Evolutionary conservation across 2,329 filamentous ascomycete species (phyloP).

Genomic region (Acephala macrosclerotiorum): DNA sequence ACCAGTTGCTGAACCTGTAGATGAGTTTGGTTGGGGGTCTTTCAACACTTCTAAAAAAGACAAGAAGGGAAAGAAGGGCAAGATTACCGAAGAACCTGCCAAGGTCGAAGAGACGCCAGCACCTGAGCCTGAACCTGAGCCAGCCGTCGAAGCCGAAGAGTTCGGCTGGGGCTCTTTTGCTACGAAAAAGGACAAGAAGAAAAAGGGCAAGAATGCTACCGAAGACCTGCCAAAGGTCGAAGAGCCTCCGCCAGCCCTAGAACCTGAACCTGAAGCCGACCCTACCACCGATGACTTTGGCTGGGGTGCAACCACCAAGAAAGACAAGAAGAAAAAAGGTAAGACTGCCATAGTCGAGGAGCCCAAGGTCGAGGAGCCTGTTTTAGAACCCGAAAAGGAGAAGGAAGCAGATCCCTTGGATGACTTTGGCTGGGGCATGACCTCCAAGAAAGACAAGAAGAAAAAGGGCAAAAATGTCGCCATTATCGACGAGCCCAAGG

Average conservation of each 20-base stretch:
- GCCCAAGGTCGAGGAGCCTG: not conserved
- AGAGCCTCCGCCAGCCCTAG: not conserved
- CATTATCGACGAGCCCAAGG: slow-evolving; percentile 37
- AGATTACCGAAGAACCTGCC: not conserved
- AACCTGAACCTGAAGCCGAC: not conserved
- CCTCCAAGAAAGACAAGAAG: slow-evolving; percentile 58
- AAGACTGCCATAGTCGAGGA: not conserved
- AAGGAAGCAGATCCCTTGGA: slow-evolving; percentile 42
- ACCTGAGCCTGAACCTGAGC: slow-evolving; percentile 38
- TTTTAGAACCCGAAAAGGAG: slow-evolving; percentile 31
- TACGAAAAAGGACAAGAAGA: slow-evolving; percentile 49
- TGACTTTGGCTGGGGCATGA: slow-evolving; percentile 52
- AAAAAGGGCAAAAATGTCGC: slow-evolving; percentile 47
- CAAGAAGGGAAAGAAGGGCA: slow-evolving; percentile 53
- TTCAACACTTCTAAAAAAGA: slow-evolving; percentile 38
- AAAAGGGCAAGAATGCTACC: slow-evolving; percentile 54
- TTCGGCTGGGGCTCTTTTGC: slow-evolving; percentile 36
- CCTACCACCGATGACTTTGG: slow-evolving; percentile 23
- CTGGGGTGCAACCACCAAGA: not conserved
- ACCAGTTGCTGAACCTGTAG: not conserved
- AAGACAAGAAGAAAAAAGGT: slow-evolving; percentile 13
- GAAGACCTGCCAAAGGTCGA: not conserved
- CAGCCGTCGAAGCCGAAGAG: slow-evolving; percentile 32
- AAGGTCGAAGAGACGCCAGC: slow-evolving; percentile 35
- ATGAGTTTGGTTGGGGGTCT: slow-evolving; percentile 48